Conservation (phyloP, 257 asterid species). For the Cordia subcordata region DNA sequence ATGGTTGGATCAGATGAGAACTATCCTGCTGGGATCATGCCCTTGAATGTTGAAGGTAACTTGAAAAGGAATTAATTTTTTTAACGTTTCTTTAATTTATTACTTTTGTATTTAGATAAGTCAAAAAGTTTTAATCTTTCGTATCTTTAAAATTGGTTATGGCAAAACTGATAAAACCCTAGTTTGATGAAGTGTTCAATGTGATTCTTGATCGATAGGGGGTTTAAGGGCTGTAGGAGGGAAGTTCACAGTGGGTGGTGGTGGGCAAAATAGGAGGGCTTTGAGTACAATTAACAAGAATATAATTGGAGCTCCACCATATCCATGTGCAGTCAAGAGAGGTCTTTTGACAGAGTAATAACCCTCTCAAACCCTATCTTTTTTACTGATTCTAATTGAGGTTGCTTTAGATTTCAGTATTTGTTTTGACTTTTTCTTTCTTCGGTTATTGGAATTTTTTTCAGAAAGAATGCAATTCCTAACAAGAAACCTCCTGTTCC, state of each 20-base stretch:
- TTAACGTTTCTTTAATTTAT: neutral
- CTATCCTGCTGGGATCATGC: slow-evolving; percentile 37
- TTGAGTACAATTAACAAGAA: slow-evolving; percentile 59
- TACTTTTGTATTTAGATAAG: neutral
- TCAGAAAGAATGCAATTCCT: slow-evolving; percentile 42
- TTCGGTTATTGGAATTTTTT: slow-evolving; percentile 3
- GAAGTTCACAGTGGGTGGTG: slow-evolving; percentile 26
- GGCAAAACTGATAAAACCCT: neutral
- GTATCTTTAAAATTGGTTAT: neutral
- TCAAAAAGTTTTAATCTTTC: neutral
- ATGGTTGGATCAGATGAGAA: slow-evolving; percentile 82
- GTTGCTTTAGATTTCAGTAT: neutral
- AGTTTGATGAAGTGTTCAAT: neutral
- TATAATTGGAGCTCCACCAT: slow-evolving; percentile 48
- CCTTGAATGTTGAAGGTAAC: slow-evolving; percentile 50
- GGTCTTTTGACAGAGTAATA: slow-evolving; percentile 54
- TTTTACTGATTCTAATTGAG: neutral
- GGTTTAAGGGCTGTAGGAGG: slow-evolving; percentile 33
- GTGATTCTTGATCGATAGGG: slow-evolving; percentile 24
- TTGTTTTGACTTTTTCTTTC: neutral
- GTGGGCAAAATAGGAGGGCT: slow-evolving; percentile 62
- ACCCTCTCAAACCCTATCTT: slow-evolving; percentile 7
- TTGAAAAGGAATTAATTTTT: neutral
- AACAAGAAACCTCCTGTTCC: slow-evolving; percentile 40
- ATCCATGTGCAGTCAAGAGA: slow-evolving; percentile 62